Conservation (phyloP, 495 filamentous ascomycete species). For the Penicillium ucsense region DNA sequence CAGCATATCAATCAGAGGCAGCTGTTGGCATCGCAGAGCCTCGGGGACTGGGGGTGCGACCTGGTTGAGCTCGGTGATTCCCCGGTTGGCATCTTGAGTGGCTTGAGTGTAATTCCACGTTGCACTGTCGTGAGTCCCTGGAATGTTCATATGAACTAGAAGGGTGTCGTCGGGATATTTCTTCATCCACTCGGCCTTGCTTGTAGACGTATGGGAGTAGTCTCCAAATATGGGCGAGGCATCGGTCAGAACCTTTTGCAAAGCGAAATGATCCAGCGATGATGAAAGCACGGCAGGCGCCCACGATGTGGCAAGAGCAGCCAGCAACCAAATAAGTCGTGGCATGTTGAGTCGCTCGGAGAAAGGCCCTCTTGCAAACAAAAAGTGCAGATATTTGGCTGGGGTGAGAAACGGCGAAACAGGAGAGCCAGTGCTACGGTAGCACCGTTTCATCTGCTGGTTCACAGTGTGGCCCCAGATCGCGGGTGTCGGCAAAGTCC, state of each 20-base stretch:
- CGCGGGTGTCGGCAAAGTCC: too few relatives aligned
- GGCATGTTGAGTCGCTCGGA: neutral
- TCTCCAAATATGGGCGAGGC: conserved; percentile 33
- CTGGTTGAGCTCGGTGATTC: conserved; percentile 30
- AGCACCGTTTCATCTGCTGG: too few relatives aligned
- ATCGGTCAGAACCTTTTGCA: conserved; percentile 33
- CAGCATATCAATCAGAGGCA: conserved; percentile 26
- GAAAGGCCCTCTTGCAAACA: neutral
- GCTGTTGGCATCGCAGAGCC: conserved; percentile 34
- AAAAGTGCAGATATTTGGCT: too few relatives aligned
- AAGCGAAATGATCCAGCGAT: conserved; percentile 23
- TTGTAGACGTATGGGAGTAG: conserved; percentile 14
- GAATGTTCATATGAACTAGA: conserved; percentile 41
- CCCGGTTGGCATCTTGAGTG: conserved; percentile 27
- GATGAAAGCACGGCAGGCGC: conserved; percentile 1
- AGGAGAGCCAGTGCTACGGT: too few relatives aligned
- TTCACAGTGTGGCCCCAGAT: too few relatives aligned
- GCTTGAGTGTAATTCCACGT: conserved; percentile 45
- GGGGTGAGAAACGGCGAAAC: too few relatives aligned
- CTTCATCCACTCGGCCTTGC: conserved; percentile 39
- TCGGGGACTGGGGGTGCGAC: conserved; percentile 17
- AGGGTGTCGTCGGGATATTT: conserved; percentile 28
- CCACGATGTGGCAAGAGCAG: neutral
- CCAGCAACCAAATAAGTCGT: neutral
- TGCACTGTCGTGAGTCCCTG: conserved; percentile 44